Conservation (phyloP, 306 rosid species). For the Quercus ilex region DNA sequence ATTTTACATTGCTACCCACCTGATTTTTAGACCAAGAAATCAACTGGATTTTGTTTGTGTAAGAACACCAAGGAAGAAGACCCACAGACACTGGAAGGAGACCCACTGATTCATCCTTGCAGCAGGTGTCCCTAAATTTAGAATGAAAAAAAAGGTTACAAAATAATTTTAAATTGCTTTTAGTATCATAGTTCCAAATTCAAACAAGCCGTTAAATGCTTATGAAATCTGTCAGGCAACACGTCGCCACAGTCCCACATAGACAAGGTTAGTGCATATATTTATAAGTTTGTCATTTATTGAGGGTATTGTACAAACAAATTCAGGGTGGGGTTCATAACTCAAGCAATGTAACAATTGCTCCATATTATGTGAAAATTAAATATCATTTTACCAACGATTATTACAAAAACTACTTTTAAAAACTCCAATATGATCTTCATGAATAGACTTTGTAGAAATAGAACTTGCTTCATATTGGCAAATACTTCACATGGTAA, state of each 20-base stretch:
- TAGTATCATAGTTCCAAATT: neutral
- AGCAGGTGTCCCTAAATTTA: constrained; percentile 85
- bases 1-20: too few species aligned
- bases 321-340: neutral
- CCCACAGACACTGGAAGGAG: too few species aligned
- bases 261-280: neutral
- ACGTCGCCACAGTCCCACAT: neutral
- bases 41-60: too few species aligned
- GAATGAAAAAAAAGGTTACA: neutral
- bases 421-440: neutral
- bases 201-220: neutral
- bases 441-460: neutral
- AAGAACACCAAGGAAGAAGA: too few species aligned
- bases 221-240: neutral
- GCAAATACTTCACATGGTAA: constrained; percentile 13
- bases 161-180: neutral
- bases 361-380: neutral
- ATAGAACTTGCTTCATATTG: neutral
- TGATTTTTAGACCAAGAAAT: too few species aligned
- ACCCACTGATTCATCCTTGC: constrained; percentile 65
- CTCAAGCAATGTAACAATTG: neutral
- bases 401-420: neutral
- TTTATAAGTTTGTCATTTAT: neutral
- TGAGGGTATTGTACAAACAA: too few species aligned
- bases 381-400: neutral